Base-by-base conservation (phyloP, 108 stramenopile species). In the Pseudonitzschia multistriata region DNA sequence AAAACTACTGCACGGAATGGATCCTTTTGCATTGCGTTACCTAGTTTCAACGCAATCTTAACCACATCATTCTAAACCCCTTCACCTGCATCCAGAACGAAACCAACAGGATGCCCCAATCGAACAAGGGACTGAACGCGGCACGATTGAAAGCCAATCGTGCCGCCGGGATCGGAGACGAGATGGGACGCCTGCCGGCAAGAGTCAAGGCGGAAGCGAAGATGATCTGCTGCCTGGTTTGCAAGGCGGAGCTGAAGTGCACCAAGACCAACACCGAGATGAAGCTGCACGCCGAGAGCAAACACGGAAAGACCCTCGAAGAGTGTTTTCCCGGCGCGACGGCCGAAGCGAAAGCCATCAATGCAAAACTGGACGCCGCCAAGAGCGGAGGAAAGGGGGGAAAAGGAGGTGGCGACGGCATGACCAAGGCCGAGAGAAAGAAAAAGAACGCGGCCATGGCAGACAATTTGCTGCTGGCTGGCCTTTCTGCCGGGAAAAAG, bases 201-300 rank as follows among this genome's bases (percentile, higher is more conserved):
- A 69, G 84, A 42, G 69, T 78, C 17, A 85, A 85, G 57, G 81
- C 67, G 19, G 49, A 59, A 3, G 65, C 71, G 7, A 65, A 53
- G 24, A 79, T 77, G 72, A 40, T 45, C 24, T 45, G 40, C 14
- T 85, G 84, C 62, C 40, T 39, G 4, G 50, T 73, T 24, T 85
- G 84, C 74, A 66, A 73, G 29, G 24, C 21, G n/a, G 74, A 80
- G 31, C 28, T 82, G 36, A 80, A 85, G 40, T 56, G 71, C 42
- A 85, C 84, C 13, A 85, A 85, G 71, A 80, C 81, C 13, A 81
- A 81, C 54, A 85, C 84, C 8, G 84, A 85, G 62, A 30, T 85
- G 48, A 85, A 79, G 66, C 25, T 33, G 10, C 84, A 85, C 53
- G 79, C 81, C 22, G 62, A 65, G 33, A 54, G 35, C 48, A 85